Conservation (phyloP, 2,329 filamentous ascomycete species). For the Didymella exigua region DNA sequence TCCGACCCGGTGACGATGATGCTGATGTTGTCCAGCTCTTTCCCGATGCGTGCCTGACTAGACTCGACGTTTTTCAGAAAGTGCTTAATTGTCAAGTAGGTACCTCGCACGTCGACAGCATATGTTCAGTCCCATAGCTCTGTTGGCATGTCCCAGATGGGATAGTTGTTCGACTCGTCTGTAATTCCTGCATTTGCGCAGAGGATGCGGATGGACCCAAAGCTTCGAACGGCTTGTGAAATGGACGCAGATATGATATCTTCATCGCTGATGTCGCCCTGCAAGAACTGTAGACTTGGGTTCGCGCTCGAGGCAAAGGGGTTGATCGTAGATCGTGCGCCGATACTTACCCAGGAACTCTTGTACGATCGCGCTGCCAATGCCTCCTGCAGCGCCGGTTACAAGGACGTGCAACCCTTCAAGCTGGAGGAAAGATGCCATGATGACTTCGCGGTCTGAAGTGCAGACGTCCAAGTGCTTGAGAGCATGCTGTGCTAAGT, state of each 20-base stretch:
- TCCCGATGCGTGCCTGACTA: slow-evolving; percentile 45
- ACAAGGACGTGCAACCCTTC: slow-evolving; percentile 60
- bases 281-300: slow-evolving; percentile 50
- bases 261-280: slow-evolving; percentile 58
- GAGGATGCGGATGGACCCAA: slow-evolving; percentile 60
- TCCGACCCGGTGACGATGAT: slow-evolving; percentile 62
- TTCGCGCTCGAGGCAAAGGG: slow-evolving; percentile 34
- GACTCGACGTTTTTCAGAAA: slow-evolving; percentile 55
- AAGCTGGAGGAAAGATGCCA: slow-evolving; percentile 55
- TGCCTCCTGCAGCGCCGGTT: slow-evolving; percentile 59
- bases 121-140: slow-evolving; percentile 61
- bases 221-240: slow-evolving; percentile 50
- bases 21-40: slow-evolving; percentile 56
- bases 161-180: slow-evolving; percentile 55
- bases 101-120: slow-evolving; percentile 57
- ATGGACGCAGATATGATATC: slow-evolving; percentile 52
- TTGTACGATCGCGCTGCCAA: slow-evolving; percentile 57
- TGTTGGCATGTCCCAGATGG: slow-evolving; percentile 60
- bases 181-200: slow-evolving; percentile 60
- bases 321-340: slow-evolving; percentile 56
- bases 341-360: slow-evolving; percentile 62
- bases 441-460: not conserved
- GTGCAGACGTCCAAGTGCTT: not conserved
- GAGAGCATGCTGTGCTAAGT: not conserved
- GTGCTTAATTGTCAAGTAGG: slow-evolving; percentile 62